Base-by-base conservation (phyloP, 371 early-diverging fungal genomes). In the Apophysomyces ossiformis region DNA sequence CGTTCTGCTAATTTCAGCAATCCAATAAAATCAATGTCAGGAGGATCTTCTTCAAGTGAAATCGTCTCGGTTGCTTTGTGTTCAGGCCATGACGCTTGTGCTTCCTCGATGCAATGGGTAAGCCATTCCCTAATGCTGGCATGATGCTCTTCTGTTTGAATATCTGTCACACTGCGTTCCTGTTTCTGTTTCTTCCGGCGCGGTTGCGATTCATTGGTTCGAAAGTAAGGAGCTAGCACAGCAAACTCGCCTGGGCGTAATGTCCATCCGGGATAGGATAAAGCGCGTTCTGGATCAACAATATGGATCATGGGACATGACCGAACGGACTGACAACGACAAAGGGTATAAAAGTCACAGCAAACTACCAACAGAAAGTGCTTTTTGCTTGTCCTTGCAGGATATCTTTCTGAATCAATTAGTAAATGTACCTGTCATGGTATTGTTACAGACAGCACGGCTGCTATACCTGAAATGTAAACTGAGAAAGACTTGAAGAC, bases 141-240 rank as follows among this genome's bases (percentile, higher is more conserved):
- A 46, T 76, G 79, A 37, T 71, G 61, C 41, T 70, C 63, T 37
- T 74, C 58, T 36, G 79, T 74, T 35, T 73, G 70, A 5, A 58
- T 15, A 46, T 79, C 78, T 7, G 73, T 58, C 18, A 32, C 39
- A 62, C 70, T 73, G 41, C 21, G 69, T 69, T 69, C 63, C 65
- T 57, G 61, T 63, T 61, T 65, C 69, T 57, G 73, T 59, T 58
- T 54, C 41, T 59, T 62, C 21, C 32, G 50, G 57, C 16, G 37
- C 41, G 3, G 56, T 16, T n/a, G 63, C 37, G 45, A 7, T 12
- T 61, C 54, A 57, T 57, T 61, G 66, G 16, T 61, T 16, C 59
- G 39, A 63, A 77, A 82, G 43, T 82, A 82, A 44, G 82, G 82
- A 57, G 69, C 43, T 18, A 37, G 37, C 0, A 78, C 69, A 46